Evolutionary conservation across 177 flowering plant genomes (phyloP), one percentile per base, ranked within the genome.

Genomic region (Tripterygium wilfordii): DNA sequence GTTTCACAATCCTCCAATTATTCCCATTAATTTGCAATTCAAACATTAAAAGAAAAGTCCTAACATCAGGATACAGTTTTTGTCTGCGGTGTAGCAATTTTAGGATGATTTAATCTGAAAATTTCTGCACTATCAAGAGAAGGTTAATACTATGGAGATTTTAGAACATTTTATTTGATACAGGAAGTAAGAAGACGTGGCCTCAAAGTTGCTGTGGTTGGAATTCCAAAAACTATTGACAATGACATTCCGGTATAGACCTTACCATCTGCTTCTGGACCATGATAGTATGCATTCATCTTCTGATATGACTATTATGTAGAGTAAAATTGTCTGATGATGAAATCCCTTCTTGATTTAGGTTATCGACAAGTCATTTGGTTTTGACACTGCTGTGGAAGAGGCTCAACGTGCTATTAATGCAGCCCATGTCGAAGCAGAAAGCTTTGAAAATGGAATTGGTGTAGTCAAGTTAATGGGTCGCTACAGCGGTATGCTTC

Each of bases 391-490:
- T 38, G 68, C 61, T 28, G 72, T 67, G n/a, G 72, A 74, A 45
- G 79, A 74, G 49, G 76, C 79, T 31, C 76, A 74, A 36, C 67
- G 80, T 10, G 80, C 80, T 37, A 75, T 71, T 5, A 75, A 58
- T 58, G 77, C 80, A 38, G 80, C 77, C 3, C 79, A 74, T 57
- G 76, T 74, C 10, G 76, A 74, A 56, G 60, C 73, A 17, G 66
- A 58, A 42, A 69, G 77, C 42, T 3, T 56, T 20, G 73, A 74
- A 49, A 74, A 74, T 58, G 68, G 79, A 8, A 54, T 75, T 32
- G 79, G 79, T 15, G 30, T 75, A 12, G 79, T 71, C 31, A 75
- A 71, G 45, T 39, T 75, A 42, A 75, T 65, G 74, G 79, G 79
- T 1, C 68, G 76, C 23, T 46, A 70, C 48, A 59, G 76, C 53